phyloP scores from a whole-genome alignment of 345 rosid species.

The Corchorus capsularis region DNA sequence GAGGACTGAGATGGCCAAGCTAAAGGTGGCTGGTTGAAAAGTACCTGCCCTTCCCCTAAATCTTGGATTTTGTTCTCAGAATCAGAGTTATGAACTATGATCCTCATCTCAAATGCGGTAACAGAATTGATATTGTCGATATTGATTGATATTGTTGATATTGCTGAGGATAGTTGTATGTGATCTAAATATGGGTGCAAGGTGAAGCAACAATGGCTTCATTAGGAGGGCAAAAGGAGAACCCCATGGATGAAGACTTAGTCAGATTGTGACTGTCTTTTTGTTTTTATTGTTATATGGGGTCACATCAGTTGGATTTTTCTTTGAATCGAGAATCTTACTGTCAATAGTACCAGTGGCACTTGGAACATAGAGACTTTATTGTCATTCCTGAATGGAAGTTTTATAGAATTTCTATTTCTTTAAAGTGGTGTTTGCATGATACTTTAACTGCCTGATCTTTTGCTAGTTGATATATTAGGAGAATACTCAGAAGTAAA shows the following conservation, averaged over 20 bases:
- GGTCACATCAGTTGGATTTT: background rate
- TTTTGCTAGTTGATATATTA: background rate
- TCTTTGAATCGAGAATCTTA: background rate
- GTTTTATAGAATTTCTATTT: background rate
- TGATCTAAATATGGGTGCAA: background rate
- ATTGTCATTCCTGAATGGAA: background rate
- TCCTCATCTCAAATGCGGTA: background rate
- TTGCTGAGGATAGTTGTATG: background rate
- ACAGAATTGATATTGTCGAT: background rate
- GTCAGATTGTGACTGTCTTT: background rate
- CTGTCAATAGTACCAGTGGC: background rate
- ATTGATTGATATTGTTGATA: background rate
- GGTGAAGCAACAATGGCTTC: background rate
- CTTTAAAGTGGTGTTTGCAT: background rate
- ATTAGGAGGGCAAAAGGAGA: background rate
- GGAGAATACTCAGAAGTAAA: no score
- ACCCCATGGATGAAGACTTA: background rate
- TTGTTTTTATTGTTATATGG: background rate
- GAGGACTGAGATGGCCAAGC: background rate
- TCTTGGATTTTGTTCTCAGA: background rate
- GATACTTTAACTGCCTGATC: background rate
- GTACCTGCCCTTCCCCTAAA: background rate
- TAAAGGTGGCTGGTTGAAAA: constrained; percentile 2
- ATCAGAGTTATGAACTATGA: background rate
- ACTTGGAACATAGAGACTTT: background rate